Evolutionary conservation across 163 green algal genomes (phyloP).

Genomic region (Chlorella variabilis): DNA sequence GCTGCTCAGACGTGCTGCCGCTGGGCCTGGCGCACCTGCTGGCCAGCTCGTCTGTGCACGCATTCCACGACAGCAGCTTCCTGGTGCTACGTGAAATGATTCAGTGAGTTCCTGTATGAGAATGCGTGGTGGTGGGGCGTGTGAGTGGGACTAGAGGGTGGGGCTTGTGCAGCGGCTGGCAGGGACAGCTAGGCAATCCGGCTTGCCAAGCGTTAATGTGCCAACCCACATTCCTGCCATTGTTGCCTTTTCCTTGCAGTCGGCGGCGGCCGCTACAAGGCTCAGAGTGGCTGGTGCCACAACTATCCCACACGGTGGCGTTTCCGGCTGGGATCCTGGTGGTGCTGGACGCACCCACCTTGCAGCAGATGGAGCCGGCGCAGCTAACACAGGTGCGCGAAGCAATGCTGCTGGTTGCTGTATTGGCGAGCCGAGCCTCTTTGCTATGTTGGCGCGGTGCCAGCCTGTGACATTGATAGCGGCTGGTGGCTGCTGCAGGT

Average conservation of each 20-base stretch:
- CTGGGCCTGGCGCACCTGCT: slow-evolving; percentile 20
- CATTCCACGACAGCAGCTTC: neutral
- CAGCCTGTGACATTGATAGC: too few species aligned
- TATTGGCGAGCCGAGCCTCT: too few species aligned
- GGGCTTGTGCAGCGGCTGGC: too few species aligned
- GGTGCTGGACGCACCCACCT: slow-evolving; percentile 1
- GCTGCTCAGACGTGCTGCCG: neutral
- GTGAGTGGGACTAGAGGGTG: too few species aligned
- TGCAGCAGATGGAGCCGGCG: neutral
- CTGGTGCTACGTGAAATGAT: neutral
- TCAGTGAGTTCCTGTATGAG: neutral
- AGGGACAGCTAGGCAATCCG: too few species aligned
- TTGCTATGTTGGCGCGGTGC: too few species aligned
- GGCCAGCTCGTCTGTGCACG: neutral
- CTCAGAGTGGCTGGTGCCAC: neutral
- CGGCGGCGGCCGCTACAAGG: neutral
- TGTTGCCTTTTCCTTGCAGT: too few species aligned
- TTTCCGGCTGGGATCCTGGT: slow-evolving; percentile 13
- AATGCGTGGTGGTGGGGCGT: neutral
- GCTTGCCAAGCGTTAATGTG: too few species aligned
- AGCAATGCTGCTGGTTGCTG: neutral
- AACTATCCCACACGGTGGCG: too few species aligned
- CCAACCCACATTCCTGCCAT: too few species aligned
- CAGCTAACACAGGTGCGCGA: neutral
- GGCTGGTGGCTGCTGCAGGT: neutral